Percentiles rank a stretch among this genome's conserved stretches.
These are phyloP conservation scores for Vickermania spadyakhi DNA, from an alignment of 208 protist genomes.

Conservation along the genomic window DNA sequence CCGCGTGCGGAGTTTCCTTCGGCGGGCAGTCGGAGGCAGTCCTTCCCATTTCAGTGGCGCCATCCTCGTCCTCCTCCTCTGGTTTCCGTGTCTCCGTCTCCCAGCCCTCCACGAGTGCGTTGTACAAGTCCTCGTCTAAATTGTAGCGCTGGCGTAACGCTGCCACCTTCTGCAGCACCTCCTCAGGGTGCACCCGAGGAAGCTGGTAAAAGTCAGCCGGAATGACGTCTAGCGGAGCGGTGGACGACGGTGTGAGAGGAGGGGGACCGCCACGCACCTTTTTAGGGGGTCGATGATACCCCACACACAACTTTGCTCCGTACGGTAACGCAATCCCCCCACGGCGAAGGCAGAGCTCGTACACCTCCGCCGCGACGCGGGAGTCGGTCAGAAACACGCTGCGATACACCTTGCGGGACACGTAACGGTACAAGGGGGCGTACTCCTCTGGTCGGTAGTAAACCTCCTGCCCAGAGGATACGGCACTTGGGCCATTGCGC, in stretches of 20 bases:
- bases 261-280: neutral
- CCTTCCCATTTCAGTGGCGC: too few species aligned
- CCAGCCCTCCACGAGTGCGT: constrained; percentile 11
- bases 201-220: too few species aligned
- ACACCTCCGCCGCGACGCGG: constrained; percentile 57
- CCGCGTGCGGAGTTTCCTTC: constrained; percentile 5
- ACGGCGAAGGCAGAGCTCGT: constrained; percentile 48
- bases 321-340: constrained; percentile 34
- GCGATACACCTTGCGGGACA: constrained; percentile 10
- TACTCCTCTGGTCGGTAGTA: too few species aligned
- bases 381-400: constrained; percentile 59
- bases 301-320: constrained; percentile 27
- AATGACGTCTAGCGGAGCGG: neutral
- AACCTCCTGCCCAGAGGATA: too few species aligned
- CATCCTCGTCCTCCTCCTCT: too few species aligned
- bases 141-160: constrained; percentile 35
- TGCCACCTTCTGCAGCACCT: constrained; percentile 42
- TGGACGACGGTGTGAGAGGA: neutral
- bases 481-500: too few species aligned
- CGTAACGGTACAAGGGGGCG: too few species aligned
- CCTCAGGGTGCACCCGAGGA: too few species aligned
- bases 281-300: neutral
- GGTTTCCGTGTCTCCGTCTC: neutral
- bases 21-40: too few species aligned
- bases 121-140: constrained; percentile 62